Evolutionary conservation across 1,139 yeast species (phyloP).

Genomic region (Spathaspora sp.): DNA sequence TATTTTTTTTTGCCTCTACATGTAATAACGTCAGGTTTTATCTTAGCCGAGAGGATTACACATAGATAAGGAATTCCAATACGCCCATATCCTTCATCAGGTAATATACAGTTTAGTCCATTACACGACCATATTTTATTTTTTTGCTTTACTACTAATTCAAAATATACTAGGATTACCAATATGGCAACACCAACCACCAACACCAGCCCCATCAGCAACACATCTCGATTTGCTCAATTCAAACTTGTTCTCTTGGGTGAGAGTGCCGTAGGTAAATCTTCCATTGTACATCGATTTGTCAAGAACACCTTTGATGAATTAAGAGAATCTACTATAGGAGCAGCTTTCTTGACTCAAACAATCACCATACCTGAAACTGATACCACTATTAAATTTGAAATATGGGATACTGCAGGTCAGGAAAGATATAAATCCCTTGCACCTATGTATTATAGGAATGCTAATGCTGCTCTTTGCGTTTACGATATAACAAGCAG

Average conservation of each 20-base stretch:
- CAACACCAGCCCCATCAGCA: not conserved
- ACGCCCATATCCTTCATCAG: not conserved
- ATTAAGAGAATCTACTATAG: constrained; percentile 91
- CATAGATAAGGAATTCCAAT: not conserved
- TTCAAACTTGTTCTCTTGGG: constrained; percentile 48
- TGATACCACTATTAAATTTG: constrained; percentile 42
- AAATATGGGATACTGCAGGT: constrained; percentile 54
- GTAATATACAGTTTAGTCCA: not conserved
- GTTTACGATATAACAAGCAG: constrained; percentile 35
- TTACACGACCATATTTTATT: not conserved
- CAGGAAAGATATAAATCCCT: constrained; percentile 48
- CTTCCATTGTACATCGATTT: constrained; percentile 46
- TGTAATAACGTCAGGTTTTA: not conserved
- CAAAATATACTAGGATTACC: not conserved
- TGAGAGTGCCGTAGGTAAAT: constrained; percentile 51
- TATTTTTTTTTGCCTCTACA: not conserved
- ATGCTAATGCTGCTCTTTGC: constrained; percentile 42
- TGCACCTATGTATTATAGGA: constrained; percentile 51
- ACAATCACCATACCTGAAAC: constrained; percentile 53
- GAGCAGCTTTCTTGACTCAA: constrained; percentile 96
- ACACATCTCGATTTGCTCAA: constrained; percentile 32
- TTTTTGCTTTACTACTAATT: not conserved
- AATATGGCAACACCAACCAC: not conserved
- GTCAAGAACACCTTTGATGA: constrained; percentile 85
- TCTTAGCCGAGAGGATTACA: not conserved